Percentiles rank a stretch among this genome's conserved stretches.
These are phyloP conservation scores for Silene uniflora DNA, from an alignment of 148 eudicot genomes.

Conservation along the genomic window DNA sequence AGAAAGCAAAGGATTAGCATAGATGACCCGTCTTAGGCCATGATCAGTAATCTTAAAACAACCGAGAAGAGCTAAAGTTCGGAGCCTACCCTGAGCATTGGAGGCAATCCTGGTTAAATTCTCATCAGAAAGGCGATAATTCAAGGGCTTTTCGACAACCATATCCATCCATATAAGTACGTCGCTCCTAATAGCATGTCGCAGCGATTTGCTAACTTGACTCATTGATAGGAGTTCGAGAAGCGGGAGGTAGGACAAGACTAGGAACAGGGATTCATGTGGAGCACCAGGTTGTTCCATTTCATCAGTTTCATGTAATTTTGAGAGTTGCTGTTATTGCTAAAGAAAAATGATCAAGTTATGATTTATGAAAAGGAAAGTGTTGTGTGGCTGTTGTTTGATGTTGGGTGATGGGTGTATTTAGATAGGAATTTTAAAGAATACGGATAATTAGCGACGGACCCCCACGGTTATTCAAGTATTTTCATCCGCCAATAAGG, in stretches of 20 bases:
- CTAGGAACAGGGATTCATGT: constrained; percentile 59
- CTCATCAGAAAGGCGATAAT: constrained; percentile 38
- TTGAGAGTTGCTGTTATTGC: neutral
- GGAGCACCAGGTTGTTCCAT: constrained; percentile 18
- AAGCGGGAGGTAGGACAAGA: constrained; percentile 62
- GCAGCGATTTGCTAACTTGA: constrained; percentile 51
- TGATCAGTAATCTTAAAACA: constrained; percentile 58
- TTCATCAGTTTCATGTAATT: neutral
- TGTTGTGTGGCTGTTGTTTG: neutral
- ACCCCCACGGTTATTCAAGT: neutral
- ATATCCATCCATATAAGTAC: constrained; percentile 60
- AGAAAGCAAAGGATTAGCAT: constrained; percentile 46
- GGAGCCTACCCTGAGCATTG: constrained; percentile 51
- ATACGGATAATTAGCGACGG: neutral
- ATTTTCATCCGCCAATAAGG: no score
- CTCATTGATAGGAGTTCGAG: constrained; percentile 49
- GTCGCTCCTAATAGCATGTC: constrained; percentile 51
- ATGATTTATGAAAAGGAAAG: neutral
- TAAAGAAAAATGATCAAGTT: neutral
- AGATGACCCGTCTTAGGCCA: constrained; percentile 42
- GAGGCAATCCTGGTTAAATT: constrained; percentile 41
- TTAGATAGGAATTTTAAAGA: neutral
- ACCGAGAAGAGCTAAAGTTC: constrained; percentile 45
- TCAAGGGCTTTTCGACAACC: constrained; percentile 44
- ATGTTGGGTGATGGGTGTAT: neutral